Evolutionary conservation across 306 rosid species (phyloP).

Genomic region (Inga oerstediana): DNA sequence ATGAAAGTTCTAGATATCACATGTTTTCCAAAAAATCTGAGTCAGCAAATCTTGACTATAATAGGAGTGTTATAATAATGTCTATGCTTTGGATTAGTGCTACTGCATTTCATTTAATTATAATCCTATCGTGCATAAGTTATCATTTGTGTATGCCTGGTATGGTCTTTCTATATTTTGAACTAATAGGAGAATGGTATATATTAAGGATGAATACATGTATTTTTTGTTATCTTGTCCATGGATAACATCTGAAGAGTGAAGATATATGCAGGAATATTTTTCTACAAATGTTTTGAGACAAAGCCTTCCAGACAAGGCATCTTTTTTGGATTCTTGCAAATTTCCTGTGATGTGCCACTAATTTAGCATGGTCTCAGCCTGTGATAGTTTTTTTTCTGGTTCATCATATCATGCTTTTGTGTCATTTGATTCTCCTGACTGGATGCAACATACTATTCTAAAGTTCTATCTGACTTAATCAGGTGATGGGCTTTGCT

Average conservation of each 20-base stretch:
- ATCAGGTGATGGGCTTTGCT: background rate
- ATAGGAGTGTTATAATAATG: background rate
- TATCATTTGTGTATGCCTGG: background rate
- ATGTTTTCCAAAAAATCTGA: background rate
- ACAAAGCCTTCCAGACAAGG: background rate
- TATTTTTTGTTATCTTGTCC: background rate
- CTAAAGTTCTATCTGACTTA: background rate
- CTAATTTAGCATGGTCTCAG: background rate
- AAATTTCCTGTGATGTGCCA: background rate
- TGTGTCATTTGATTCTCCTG: background rate
- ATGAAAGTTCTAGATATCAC: background rate
- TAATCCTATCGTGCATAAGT: background rate
- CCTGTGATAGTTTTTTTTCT: background rate
- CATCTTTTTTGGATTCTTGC: background rate
- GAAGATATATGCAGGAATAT: background rate
- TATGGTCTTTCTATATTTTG: background rate
- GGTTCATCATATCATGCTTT: background rate
- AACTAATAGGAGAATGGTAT: background rate
- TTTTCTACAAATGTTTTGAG: background rate
- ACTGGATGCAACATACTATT: background rate
- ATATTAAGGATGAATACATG: background rate
- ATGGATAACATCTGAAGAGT: background rate
- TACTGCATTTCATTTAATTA: background rate
- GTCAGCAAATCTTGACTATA: background rate
- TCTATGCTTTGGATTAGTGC: background rate